A percentile compares a stretch with the other conserved stretches of the same genome.
Evolutionary conservation across 2,329 filamentous ascomycete species (phyloP).

Genomic region (Aspergillus arachidicola): DNA sequence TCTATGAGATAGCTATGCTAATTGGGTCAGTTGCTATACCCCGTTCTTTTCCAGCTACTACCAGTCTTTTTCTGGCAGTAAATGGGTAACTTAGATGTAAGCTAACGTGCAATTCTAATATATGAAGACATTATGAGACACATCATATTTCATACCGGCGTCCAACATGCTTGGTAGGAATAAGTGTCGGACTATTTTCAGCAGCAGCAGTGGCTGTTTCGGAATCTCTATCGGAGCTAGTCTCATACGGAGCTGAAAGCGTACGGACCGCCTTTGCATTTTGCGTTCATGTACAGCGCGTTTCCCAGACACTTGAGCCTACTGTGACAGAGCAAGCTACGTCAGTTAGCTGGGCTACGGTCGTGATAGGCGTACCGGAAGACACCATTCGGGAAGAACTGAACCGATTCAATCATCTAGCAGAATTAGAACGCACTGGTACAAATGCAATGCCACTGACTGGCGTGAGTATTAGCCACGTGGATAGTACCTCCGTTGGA

Average conservation of each 20-base stretch:
- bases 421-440: too few relatives aligned
- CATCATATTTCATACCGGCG: not conserved
- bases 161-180: constrained; percentile 36
- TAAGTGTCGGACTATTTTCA: constrained; percentile 51
- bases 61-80: too few relatives aligned
- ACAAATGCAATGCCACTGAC: not conserved
- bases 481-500: constrained; percentile 22
- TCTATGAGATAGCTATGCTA: constrained; percentile 44
- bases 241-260: constrained; percentile 45
- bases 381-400: constrained; percentile 15
- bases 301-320: constrained; percentile 47
- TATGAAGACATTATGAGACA: constrained; percentile 21
- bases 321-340: too few relatives aligned
- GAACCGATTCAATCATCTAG: constrained; percentile 3
- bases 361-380: constrained; percentile 9
- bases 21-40: constrained; percentile 44
- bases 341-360: constrained; percentile 20
- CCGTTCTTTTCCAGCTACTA: too few relatives aligned
- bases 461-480: constrained; percentile 25
- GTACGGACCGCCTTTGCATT: constrained; percentile 51
- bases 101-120: too few relatives aligned
- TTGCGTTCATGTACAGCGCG: constrained; percentile 45
- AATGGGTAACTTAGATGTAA: too few relatives aligned
- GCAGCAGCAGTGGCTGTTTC: constrained; percentile 48
- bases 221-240: constrained; percentile 41